A percentile compares a stretch with the other conserved stretches of the same genome.
Conservation (phyloP, 768 basidiomycete genomes). For the Rhizopogon sp. region DNA sequence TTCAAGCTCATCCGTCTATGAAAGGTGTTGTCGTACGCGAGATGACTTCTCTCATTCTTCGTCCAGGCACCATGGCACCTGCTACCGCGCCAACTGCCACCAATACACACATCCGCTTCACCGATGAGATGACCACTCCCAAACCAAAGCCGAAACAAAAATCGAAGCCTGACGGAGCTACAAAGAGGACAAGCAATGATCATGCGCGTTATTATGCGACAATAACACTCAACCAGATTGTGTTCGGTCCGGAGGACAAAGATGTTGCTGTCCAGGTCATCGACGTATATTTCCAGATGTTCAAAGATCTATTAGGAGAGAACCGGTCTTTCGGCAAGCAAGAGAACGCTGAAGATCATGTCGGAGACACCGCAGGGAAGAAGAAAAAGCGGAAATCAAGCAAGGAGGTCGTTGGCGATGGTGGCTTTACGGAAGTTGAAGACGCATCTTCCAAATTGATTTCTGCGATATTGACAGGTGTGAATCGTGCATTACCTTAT, state of each 20-base stretch:
- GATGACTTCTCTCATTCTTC: constrained; percentile 72
- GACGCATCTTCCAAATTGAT: constrained; percentile 78
- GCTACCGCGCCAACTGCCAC: constrained; percentile 17
- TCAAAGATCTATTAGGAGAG: constrained; percentile 81
- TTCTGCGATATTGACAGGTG: constrained; percentile 87
- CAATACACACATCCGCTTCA: constrained; percentile 51
- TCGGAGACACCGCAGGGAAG: constrained; percentile 25
- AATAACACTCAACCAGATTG: constrained; percentile 93
- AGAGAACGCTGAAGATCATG: constrained; percentile 23
- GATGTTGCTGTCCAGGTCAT: constrained; percentile 76
- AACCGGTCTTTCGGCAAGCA: constrained; percentile 23
- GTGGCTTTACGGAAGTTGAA: constrained; percentile 70
- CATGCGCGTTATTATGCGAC: constrained; percentile 90
- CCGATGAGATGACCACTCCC: constrained; percentile 23
- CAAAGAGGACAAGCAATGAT: constrained; percentile 43
- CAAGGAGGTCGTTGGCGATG: constrained; percentile 49
- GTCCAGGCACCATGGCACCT: constrained; percentile 34
- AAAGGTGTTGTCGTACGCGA: constrained; percentile 87
- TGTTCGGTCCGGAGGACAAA: constrained; percentile 61
- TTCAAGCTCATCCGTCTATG: constrained; percentile 92
- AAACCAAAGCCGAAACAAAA: constrained; percentile 8
- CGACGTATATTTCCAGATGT: constrained; percentile 92
- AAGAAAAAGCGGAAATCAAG: constrained; percentile 27
- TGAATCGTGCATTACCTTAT: constrained; percentile 93
- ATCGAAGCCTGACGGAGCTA: constrained; percentile 20